A percentile compares a stretch with the other conserved stretches of the same genome.
phyloP scores from a whole-genome alignment of 2,329 filamentous ascomycete genomes.

The Epichloe gansuensis region DNA sequence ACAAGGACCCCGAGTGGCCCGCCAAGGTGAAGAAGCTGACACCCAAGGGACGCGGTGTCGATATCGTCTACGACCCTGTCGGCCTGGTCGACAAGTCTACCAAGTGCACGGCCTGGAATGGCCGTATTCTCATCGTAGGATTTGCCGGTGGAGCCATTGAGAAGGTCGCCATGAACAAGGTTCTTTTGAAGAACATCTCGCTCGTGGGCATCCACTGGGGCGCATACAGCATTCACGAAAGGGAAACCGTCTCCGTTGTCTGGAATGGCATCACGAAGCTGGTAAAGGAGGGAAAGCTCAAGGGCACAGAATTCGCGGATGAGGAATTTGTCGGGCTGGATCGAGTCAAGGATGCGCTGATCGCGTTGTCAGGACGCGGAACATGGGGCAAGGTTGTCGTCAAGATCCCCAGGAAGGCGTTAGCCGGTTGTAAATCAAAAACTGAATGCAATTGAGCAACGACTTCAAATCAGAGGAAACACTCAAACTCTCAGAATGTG shows the following conservation, averaged over 20 bases:
- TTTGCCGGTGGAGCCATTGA: constrained; percentile 70
- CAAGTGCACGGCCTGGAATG: constrained; percentile 92
- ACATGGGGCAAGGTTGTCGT: constrained; percentile 97
- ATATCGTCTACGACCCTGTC: constrained; percentile 92
- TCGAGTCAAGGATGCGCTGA: constrained; percentile 61
- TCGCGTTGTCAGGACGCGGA: constrained; percentile 64
- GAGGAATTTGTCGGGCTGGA: constrained; percentile 75
- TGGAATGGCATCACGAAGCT: constrained; percentile 76
- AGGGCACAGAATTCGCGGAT: constrained; percentile 71
- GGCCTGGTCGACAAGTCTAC: constrained; percentile 78
- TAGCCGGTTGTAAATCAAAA: constrained; percentile 36
- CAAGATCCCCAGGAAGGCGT: constrained; percentile 57
- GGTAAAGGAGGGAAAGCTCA: constrained; percentile 67
- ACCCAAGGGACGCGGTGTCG: constrained; percentile 60
- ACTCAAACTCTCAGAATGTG: too few relatives aligned
- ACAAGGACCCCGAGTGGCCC: constrained; percentile 53
- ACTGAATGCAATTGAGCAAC: neutral
- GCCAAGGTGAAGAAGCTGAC: constrained; percentile 64
- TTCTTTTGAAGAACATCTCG: constrained; percentile 85
- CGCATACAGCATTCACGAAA: constrained; percentile 63
- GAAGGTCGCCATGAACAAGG: constrained; percentile 84
- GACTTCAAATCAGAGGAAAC: too few relatives aligned
- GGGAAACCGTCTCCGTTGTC: constrained; percentile 54
- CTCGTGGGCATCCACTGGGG: constrained; percentile 91
- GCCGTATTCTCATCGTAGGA: constrained; percentile 73